A percentile compares a stretch with the other conserved stretches of the same genome.
These are phyloP conservation scores for Xylariaceae sp. DNA, from an alignment of 2,329 filamentous ascomycete genomes.

Conservation along the genomic window DNA sequence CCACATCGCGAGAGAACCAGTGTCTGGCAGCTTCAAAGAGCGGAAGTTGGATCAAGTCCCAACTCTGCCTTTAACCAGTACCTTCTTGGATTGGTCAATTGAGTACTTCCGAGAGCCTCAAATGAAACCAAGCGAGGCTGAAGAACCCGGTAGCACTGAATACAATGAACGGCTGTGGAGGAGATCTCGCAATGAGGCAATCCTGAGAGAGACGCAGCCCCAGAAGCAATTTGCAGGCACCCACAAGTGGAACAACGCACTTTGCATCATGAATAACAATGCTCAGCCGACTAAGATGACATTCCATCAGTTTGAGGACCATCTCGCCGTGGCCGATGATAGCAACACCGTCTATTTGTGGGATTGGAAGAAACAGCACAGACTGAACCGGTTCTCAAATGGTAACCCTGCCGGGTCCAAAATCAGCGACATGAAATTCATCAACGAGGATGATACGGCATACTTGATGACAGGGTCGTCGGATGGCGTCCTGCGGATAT, in stretches of 20 bases:
- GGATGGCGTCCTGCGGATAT: conserved; percentile 90
- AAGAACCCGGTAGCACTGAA: conserved; percentile 92
- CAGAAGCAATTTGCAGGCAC: conserved; percentile 84
- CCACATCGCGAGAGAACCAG: conserved; percentile 71
- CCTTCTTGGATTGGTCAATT: conserved; percentile 91
- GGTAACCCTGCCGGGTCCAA: conserved; percentile 87
- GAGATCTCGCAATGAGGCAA: conserved; percentile 85
- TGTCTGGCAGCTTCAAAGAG: conserved; percentile 71
- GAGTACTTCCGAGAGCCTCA: conserved; percentile 98
- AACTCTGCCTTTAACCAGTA: conserved; percentile 72
- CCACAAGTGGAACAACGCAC: conserved; percentile 78
- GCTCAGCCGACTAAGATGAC: conserved; percentile 89
- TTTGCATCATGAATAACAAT: conserved; percentile 82
- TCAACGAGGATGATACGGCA: conserved; percentile 97
- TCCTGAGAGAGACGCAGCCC: conserved; percentile 88
- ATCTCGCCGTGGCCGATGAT: conserved; percentile 90
- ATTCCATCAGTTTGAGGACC: conserved; percentile 97
- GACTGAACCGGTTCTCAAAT: conserved; percentile 85
- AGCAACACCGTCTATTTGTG: conserved; percentile 87
- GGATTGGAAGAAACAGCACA: conserved; percentile 81
- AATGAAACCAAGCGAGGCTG: conserved; percentile 94
- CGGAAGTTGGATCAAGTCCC: conserved; percentile 59
- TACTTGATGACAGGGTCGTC: conserved; percentile 93
- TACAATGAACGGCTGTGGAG: conserved; percentile 96
- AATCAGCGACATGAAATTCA: conserved; percentile 93